Conservation (phyloP, 1,284 basidiomycete species). For the Ustilago sp. region DNA sequence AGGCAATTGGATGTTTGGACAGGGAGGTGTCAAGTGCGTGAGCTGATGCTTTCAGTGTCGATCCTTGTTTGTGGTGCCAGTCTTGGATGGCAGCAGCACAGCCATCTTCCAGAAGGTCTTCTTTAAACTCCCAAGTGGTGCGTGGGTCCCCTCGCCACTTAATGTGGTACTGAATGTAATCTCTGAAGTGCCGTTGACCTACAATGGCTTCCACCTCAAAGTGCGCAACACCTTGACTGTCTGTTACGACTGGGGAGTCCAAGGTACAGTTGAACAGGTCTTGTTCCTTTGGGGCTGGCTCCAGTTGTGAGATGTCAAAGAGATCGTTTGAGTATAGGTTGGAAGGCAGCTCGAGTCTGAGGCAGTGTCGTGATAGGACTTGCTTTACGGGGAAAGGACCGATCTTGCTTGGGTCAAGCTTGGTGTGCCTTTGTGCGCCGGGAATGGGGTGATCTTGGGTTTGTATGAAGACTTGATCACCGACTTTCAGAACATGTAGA, state of each 20-base stretch:
- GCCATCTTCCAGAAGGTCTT: background rate
- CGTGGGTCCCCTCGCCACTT: background rate
- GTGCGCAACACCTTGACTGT: background rate
- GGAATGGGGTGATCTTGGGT: background rate
- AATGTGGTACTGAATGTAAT: no score
- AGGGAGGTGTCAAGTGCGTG: no score
- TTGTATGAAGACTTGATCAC: background rate
- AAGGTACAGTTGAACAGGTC: fast-evolving
- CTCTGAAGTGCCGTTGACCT: background rate
- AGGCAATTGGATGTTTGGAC: no score
- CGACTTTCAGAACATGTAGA: background rate
- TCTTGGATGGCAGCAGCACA: background rate
- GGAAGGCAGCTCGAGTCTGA: background rate
- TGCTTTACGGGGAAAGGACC: background rate
- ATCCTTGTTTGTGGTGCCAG: background rate
- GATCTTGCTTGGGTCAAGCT: background rate
- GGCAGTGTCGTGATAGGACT: background rate
- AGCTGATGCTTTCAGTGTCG: no score
- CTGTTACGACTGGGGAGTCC: background rate
- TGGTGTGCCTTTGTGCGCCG: background rate
- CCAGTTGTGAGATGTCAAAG: background rate
- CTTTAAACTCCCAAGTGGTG: background rate
- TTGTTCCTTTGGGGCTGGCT: background rate
- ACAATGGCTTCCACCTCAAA: background rate
- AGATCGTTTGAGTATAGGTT: background rate